Conservation (phyloP, 129 eudicot species). For the Sambucus nigra region DNA sequence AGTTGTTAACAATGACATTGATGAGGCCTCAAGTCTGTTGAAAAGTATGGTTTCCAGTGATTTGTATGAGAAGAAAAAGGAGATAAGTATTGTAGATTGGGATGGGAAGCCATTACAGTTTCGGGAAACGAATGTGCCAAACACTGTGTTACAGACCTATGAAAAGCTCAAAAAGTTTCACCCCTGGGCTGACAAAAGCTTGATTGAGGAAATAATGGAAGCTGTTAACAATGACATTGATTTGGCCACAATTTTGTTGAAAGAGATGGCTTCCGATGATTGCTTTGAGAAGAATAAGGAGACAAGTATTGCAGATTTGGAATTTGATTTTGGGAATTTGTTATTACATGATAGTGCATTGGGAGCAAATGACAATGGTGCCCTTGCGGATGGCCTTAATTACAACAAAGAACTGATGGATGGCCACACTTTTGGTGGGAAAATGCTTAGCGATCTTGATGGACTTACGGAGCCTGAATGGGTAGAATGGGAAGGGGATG, state of each 20-base stretch:
- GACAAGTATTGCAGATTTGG: conserved; percentile 6
- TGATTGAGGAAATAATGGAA: conserved; percentile 64
- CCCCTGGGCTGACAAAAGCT: conserved; percentile 67
- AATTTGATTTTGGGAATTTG: conserved; percentile 12
- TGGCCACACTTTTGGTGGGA: conserved; percentile 12
- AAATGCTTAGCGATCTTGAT: conserved; percentile 12
- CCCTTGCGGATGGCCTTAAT: too few relatives aligned
- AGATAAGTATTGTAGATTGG: conserved; percentile 8
- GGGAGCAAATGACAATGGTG: too few relatives aligned
- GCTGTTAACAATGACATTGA: conserved; percentile 49
- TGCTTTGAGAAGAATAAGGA: conserved; percentile 21
- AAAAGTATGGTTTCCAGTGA: conserved; percentile 41
- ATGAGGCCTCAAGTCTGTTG: conserved; percentile 42
- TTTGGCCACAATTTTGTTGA: conserved; percentile 41
- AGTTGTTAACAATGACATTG: conserved; percentile 49
- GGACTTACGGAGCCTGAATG: conserved; percentile 15
- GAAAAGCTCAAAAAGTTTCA: conserved; percentile 46
- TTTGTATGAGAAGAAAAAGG: conserved; percentile 20
- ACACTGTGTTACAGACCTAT: conserved; percentile 2
- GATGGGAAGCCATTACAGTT: conserved; percentile 3
- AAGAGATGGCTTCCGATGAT: conserved; percentile 42
- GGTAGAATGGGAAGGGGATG: too few relatives aligned
- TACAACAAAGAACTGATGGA: conserved; percentile 8
- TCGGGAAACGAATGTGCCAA: conserved; percentile 14
- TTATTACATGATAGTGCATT: too few relatives aligned